Evolutionary conservation across 192 early-diverging fungal species (phyloP), one percentile per base, ranked within the genome.

Genomic region (Gamsiella multidivaricata): DNA sequence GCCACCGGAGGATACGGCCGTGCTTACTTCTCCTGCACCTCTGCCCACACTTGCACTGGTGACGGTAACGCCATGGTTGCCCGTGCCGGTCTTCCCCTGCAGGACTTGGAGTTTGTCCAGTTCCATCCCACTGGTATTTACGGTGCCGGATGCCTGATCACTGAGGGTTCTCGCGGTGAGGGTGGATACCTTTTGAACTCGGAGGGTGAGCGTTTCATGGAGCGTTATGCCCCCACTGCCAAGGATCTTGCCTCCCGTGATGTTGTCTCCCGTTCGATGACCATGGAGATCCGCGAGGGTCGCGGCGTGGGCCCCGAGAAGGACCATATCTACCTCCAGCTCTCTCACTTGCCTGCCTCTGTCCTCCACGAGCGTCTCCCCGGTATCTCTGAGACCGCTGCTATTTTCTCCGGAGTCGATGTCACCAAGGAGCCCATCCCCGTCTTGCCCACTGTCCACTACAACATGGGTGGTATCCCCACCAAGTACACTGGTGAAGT

Each of bases 41-140:
- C 94, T 64, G 97, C 96, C 43, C 97, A 99, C 84, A 98, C 96
- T 29, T 98, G 96, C 88, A 98, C 97, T 43, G 97, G 97, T 81
- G 97, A 99, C 78, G 97, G 97, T 69, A 98, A 97, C 84, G 97
- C 97, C 50, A 99, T 99, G 97, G 96, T 96, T 43, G 91, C 95
- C 55, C 93, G 97, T 70, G 95, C 96, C 15, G 95, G 95, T 42
- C 86, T 99, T 45, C 97, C 97, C 20, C 90, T 96, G 60, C 97
- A 99, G 87, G 97, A 99, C 83, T 84, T 99, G 57, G 97, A 99
- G 85, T 98, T 98, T 80, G 95, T 99, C 31, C 97, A 99, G 85
- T 99, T 99, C 91, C 97, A 99, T 81, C 97, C 97, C 53, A 97
- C 96, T 43, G 97, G 97, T 80, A 97, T 99, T 81, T 99, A 99